Percentiles rank a stretch among this genome's conserved stretches.
phyloP scores from a whole-genome alignment of 768 basidiomycete genomes.

The Auricularia auricula-judae region DNA sequence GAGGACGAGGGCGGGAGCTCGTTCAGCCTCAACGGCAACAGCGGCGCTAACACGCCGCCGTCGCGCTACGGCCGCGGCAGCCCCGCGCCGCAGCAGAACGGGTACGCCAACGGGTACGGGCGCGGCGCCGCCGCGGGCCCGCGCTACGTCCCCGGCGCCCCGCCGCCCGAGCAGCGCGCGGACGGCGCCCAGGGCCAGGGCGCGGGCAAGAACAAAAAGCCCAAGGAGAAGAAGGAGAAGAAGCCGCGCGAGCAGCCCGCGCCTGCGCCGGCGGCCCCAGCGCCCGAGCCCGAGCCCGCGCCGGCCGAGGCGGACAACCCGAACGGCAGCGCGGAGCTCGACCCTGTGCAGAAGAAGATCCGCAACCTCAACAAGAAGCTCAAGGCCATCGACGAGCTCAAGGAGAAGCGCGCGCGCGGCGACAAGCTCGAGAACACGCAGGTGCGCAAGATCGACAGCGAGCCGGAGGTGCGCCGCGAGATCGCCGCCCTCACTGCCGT shows the following conservation, averaged over 20 bases:
- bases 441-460: slow-evolving; percentile 92
- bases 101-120: slow-evolving; percentile 19
- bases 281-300: slow-evolving; percentile 1
- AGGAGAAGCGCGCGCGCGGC: slow-evolving; percentile 81
- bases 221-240: slow-evolving; percentile 39
- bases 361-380: slow-evolving; percentile 96
- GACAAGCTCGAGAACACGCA: slow-evolving; percentile 93
- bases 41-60: slow-evolving; percentile 46
- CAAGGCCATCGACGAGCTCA: slow-evolving; percentile 97
- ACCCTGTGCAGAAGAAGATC: slow-evolving; percentile 83
- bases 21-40: slow-evolving; percentile 32
- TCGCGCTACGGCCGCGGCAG: slow-evolving; percentile 43
- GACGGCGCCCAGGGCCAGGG: slow-evolving; percentile 23
- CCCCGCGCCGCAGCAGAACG: slow-evolving; percentile 31
- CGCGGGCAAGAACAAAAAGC: slow-evolving; percentile 33
- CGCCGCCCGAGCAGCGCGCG: slow-evolving; percentile 32
- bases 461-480: slow-evolving; percentile 75
- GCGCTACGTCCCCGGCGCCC: slow-evolving; percentile 67
- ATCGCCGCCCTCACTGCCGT: slow-evolving; percentile 28
- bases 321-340: slow-evolving; percentile 25
- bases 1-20: slow-evolving; percentile 79
- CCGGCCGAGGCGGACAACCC: neutral
- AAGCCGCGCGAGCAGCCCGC: neutral
- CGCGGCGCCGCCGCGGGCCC: slow-evolving; percentile 20
- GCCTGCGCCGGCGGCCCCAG: neutral